These are phyloP conservation scores for Salpingoeca rosetta DNA, from an alignment of 78 protist species.

Conservation along the genomic window DNA sequence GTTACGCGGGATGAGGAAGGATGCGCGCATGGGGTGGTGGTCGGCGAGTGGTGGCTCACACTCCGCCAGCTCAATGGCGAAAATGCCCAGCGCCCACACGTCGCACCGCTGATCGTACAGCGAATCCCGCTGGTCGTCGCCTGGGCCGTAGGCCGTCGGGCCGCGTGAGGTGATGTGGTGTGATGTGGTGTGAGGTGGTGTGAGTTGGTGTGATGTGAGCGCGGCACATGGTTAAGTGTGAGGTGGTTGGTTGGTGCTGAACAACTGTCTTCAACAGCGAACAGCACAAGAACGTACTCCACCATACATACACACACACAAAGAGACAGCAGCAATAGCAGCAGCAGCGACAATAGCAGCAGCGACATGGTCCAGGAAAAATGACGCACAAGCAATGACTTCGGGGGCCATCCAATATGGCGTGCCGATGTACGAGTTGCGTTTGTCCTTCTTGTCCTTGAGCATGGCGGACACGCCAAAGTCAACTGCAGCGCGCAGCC, in stretches of 20 bases:
- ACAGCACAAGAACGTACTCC: neutral
- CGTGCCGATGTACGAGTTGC: conserved; percentile 34
- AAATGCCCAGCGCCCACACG: conserved; percentile 69
- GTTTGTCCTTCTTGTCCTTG: neutral
- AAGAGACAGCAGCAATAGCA: neutral
- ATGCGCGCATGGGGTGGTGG: conserved; percentile 48
- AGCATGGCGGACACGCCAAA: neutral
- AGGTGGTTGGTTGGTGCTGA: neutral
- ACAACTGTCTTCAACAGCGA: neutral
- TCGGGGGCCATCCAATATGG: conserved; percentile 57
- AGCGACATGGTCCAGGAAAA: too few relatives aligned
- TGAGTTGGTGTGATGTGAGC: too few relatives aligned
- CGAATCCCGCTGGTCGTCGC: neutral
- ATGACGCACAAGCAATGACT: conserved; percentile 12
- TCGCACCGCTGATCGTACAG: conserved; percentile 26
- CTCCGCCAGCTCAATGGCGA: conserved; percentile 63
- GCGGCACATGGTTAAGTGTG: neutral
- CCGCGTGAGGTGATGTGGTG: neutral
- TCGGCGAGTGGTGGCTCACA: conserved; percentile 37
- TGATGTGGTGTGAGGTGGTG: too few relatives aligned
- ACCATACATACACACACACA: neutral
- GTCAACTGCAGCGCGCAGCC: neutral
- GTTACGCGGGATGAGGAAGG: conserved; percentile 28
- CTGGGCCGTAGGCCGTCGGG: conserved; percentile 16
- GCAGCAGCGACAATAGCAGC: too few relatives aligned